Evolutionary conservation across 805 yeast genomes (phyloP).

Genomic region (Cephaloascus fragrans): DNA sequence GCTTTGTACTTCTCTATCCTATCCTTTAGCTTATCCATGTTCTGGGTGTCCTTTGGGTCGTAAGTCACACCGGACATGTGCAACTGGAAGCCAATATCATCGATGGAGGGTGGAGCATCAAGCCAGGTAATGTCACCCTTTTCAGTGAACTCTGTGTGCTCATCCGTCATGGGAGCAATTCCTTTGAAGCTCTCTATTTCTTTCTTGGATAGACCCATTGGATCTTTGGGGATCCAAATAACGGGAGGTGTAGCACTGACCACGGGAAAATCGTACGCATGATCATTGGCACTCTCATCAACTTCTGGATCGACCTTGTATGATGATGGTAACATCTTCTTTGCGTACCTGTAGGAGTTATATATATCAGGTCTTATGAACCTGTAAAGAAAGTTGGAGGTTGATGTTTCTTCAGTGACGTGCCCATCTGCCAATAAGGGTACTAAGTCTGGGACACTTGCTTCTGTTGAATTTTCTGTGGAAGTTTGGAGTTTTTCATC

Average conservation of each 20-base stretch:
- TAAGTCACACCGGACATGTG: not conserved
- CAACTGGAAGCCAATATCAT: not conserved
- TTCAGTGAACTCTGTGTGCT: conserved; percentile 48
- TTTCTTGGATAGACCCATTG: conserved; percentile 64
- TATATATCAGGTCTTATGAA: conserved; percentile 54
- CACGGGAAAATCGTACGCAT: conserved; percentile 74
- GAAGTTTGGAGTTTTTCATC: too few species aligned
- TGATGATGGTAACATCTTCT: conserved; percentile 21
- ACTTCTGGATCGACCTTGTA: conserved; percentile 25
- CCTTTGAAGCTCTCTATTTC: conserved; percentile 48
- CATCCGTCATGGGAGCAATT: conserved; percentile 56
- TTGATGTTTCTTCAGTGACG: conserved; percentile 15
- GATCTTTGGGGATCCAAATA: conserved; percentile 91
- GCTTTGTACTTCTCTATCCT: not conserved
- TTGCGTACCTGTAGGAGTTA: conserved; percentile 30
- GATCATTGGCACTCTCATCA: conserved; percentile 34
- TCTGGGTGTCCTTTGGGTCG: not conserved
- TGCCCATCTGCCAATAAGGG: conserved; percentile 69
- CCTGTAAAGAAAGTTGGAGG: conserved; percentile 36
- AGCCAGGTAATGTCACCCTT: conserved; percentile 37
- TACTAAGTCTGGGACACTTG: conserved; percentile 14
- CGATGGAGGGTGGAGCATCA: conserved; percentile 38
- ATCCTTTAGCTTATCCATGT: not conserved
- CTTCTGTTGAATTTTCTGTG: not conserved
- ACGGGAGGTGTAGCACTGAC: conserved; percentile 58